Evolutionary conservation across 352 stramenopile genomes (phyloP), one percentile per base, ranked within the genome.

Genomic region (Aphanomyces astaci): DNA sequence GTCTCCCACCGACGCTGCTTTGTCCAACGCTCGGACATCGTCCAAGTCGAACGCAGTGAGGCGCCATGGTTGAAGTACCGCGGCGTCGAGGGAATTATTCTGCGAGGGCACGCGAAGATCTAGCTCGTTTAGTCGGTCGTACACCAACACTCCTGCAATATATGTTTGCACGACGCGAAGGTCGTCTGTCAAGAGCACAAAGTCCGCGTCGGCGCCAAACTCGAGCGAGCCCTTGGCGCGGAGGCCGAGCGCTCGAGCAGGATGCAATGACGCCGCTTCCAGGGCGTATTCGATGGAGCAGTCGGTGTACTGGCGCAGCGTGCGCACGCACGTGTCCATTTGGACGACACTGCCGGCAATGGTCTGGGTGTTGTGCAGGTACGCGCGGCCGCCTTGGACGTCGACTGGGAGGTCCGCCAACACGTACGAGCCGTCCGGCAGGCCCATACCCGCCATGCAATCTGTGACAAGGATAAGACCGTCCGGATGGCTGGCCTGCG

Each of bases 401-500:
- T 84, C 77, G 30, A 96, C 87, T 13, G 70, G 70, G 59, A 86
- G 78, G 25, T 79, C 78, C 0, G 86, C 89, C 7, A 97, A 77
- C 17, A 82, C 78, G 69, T 95, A 82, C 33, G 71, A 64, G 0
- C 85, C 89, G 5, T 78, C 76, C 0, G 82, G 70, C 0, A 96
- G 77, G 1, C 88, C 89, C 76, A 95, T 89, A 27, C 81, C 85
- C 2, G 76, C 76, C 77, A 94, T 94, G 4, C 79, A 82, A 64
- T 94, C 85, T 0, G 85, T 94, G 36, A 94, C 78, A 25, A 97
- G 78, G 31, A 96, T 76, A 32, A 86, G 81, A 5, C 88, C 86
- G 24, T 81, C 62, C 7, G 86, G 86, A 72, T 96, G 82, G 64
- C 76, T 88, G 10, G 77, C 78, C 31, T 88, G 89, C 7, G 92